Percentiles rank a stretch among this genome's conserved stretches.
These are phyloP conservation scores for Penicillium samsonianum DNA, from an alignment of 495 filamentous ascomycete species.

Conservation along the genomic window DNA sequence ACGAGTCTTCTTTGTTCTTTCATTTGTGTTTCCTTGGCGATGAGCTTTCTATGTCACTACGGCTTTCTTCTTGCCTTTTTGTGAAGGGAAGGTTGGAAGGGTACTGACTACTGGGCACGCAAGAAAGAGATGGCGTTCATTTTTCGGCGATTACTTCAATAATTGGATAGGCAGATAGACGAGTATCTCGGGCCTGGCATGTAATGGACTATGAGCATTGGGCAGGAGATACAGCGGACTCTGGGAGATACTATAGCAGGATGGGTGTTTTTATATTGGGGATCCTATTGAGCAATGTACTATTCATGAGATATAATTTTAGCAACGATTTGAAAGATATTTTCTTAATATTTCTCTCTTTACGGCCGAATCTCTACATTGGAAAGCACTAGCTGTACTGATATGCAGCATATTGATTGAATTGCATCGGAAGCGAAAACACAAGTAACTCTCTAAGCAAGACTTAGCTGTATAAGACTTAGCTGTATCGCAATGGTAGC, in stretches of 20 bases:
- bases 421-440: slow-evolving; percentile 17
- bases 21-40: slow-evolving; percentile 1
- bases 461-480: slow-evolving; percentile 18
- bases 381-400: background rate
- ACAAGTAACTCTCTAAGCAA: slow-evolving; percentile 24
- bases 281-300: slow-evolving; percentile 8
- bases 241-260: background rate
- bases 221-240: slow-evolving; percentile 8
- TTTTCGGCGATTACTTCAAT: background rate
- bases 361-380: background rate
- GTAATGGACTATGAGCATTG: slow-evolving; percentile 13
- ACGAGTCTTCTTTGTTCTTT: slow-evolving; percentile 19
- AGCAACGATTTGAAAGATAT: background rate
- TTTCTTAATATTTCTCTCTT: background rate
- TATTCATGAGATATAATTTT: slow-evolving; percentile 8
- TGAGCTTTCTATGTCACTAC: background rate
- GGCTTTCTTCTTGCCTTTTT: background rate
- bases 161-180: background rate
- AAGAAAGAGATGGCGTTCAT: slow-evolving; percentile 14
- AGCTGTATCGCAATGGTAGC: slow-evolving; percentile 19
- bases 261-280: background rate
- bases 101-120: background rate
- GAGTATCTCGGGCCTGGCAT: background rate
- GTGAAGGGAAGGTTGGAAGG: background rate
- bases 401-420: slow-evolving; percentile 15